phyloP scores from a whole-genome alignment of 495 filamentous ascomycete genomes.

The Lichina pygmaea region DNA sequence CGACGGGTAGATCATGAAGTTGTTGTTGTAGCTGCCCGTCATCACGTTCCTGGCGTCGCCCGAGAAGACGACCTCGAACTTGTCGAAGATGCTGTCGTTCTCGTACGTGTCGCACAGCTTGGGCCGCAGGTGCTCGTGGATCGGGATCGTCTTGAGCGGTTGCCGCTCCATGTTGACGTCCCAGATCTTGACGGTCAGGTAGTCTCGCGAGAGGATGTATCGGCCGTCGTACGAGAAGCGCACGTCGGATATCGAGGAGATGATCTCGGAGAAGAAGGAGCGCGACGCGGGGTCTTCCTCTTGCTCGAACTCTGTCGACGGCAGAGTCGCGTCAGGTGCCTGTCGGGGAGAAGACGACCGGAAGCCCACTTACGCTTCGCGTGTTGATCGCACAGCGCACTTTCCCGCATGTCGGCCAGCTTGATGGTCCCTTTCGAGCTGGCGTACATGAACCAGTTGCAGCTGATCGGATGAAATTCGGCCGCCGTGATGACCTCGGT shows the following conservation, averaged over 20 bases:
- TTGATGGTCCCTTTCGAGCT: conserved; percentile 99
- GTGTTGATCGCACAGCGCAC: conserved; percentile 84
- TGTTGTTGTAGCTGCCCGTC: conserved; percentile 99
- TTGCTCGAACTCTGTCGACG: conserved; percentile 67
- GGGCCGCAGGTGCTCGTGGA: conserved; percentile 88
- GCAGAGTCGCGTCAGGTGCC: conserved; percentile 2
- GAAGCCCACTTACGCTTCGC: conserved; percentile 47
- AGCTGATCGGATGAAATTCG: conserved; percentile 90
- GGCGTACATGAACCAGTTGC: conserved; percentile 99
- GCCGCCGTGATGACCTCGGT: conserved; percentile 97
- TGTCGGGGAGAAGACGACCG: neutral
- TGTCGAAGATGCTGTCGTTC: conserved; percentile 98
- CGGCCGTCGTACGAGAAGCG: conserved; percentile 88
- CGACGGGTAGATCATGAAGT: conserved; percentile 99
- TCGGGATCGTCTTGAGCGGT: conserved; percentile 93
- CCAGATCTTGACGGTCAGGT: conserved; percentile 98
- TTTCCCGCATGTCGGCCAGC: conserved; percentile 91
- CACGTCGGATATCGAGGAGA: conserved; percentile 96
- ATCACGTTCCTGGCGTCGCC: conserved; percentile 97
- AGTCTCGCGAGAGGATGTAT: conserved; percentile 93
- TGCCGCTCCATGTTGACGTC: conserved; percentile 97
- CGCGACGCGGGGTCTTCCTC: conserved; percentile 97
- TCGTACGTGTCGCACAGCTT: conserved; percentile 95
- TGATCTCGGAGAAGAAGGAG: conserved; percentile 98
- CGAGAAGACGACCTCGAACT: conserved; percentile 97